Evolutionary conservation across 768 basidiomycete species (phyloP).

Genomic region (Termitomyces sp.): DNA sequence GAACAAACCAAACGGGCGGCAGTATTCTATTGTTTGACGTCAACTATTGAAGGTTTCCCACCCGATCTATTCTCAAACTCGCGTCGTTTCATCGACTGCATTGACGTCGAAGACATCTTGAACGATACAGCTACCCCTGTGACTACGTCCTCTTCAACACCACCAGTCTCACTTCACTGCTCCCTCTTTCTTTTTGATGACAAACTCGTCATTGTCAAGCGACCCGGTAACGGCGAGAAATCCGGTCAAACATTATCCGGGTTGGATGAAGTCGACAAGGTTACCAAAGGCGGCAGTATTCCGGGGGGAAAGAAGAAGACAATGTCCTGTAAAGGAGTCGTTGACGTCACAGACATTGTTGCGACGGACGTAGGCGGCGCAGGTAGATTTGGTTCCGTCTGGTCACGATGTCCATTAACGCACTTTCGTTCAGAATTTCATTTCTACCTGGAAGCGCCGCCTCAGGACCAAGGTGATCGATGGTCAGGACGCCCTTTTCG

Average conservation of each 20-base stretch:
- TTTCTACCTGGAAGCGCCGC: slow-evolving; percentile 77
- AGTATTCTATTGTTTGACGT: slow-evolving; percentile 78
- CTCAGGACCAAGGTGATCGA: slow-evolving; percentile 73
- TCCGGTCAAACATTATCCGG: slow-evolving; percentile 67
- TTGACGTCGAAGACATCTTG: slow-evolving; percentile 85
- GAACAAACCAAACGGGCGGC: slow-evolving; percentile 87
- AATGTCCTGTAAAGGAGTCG: slow-evolving; percentile 77
- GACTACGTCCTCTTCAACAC: slow-evolving; percentile 30
- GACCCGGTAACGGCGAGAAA: slow-evolving; percentile 72
- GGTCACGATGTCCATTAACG: neutral
- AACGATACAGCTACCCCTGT: slow-evolving; percentile 45
- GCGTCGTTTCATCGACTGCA: slow-evolving; percentile 83
- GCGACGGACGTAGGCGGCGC: slow-evolving; percentile 82
- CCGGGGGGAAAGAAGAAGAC: slow-evolving; percentile 68
- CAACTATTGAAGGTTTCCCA: slow-evolving; percentile 88
- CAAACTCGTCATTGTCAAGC: slow-evolving; percentile 86
- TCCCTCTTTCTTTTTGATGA: slow-evolving; percentile 94
- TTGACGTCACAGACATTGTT: slow-evolving; percentile 80
- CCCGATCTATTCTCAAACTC: slow-evolving; percentile 85
- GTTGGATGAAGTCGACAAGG: slow-evolving; percentile 71
- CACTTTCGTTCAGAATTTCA: slow-evolving; percentile 61
- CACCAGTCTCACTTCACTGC: slow-evolving; percentile 59
- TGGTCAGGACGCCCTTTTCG: slow-evolving; percentile 90
- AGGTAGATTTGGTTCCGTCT: slow-evolving; percentile 41
- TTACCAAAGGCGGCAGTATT: slow-evolving; percentile 57